These are phyloP conservation scores for Tolypocladium sp. DNA, from an alignment of 2,329 filamentous ascomycete genomes.

Conservation along the genomic window DNA sequence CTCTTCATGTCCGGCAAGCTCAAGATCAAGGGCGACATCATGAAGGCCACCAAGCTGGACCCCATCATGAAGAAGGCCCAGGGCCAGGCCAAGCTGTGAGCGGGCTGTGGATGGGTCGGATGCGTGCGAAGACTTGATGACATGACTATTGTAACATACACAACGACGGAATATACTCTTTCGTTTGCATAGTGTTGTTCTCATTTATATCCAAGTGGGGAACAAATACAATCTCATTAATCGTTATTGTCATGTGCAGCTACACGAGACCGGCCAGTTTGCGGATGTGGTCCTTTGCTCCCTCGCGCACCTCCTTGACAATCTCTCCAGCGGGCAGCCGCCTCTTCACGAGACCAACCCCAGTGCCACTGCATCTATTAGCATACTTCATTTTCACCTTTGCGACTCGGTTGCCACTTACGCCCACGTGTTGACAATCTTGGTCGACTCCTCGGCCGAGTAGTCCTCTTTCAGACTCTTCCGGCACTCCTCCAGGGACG, in stretches of 20 bases:
- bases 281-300: conserved; percentile 23
- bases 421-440: conserved; percentile 27
- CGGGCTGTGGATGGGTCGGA: background rate
- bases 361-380: conserved; percentile 25
- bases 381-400: background rate
- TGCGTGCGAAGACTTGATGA: background rate
- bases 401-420: conserved; percentile 12
- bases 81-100: conserved; percentile 73
- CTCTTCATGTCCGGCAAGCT: conserved; percentile 98
- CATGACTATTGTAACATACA: background rate
- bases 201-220: background rate
- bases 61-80: conserved; percentile 84
- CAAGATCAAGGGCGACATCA: conserved; percentile 96
- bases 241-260: background rate
- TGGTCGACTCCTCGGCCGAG: conserved; percentile 20
- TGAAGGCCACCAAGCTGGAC: conserved; percentile 98
- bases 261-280: conserved; percentile 14
- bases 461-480: conserved; percentile 27
- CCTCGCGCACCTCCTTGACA: conserved; percentile 29
- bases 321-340: conserved; percentile 31
- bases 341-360: conserved; percentile 34
- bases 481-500: conserved; percentile 32
- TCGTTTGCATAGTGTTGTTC: background rate
- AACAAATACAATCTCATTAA: background rate
- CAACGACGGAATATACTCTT: background rate